Base-by-base conservation (phyloP, 2,329 filamentous ascomycete species). In the Stromatinia cepivora region DNA sequence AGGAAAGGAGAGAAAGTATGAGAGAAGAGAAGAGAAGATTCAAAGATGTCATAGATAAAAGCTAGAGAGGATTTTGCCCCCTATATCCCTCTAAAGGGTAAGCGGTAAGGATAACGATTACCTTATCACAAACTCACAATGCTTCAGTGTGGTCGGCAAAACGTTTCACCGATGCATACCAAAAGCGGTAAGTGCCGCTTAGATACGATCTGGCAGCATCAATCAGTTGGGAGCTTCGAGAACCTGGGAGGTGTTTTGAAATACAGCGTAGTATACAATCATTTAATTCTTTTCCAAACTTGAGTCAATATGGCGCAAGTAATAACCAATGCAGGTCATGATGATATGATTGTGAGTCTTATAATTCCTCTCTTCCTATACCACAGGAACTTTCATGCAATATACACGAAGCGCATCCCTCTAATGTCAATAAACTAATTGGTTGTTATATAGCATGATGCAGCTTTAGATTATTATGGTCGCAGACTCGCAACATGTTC, bases 401-500 rank as follows among this genome's bases (percentile, higher is more conserved):
- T 31, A 63, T 42, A 28, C 66, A 52, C 62, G 34, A 36, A 62
- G 66, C 34, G 54, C 10, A 52, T 50, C 20, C 28, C 15, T 42
- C n/a, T 15, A 39, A 45, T 57, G 50, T 53, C 31, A 42, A 50
- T 42, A 53, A 25, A 67, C 66, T 67, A 53, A 62, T 50, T 45
- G 7, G 11, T n/a, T n/a, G n/a, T 39, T 31, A 1, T 67, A 22
- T 75, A 93, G 94, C 95, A 99, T 81, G 95, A 99, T 87, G 95
- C 95, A 74, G 94, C 97, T 74, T 90, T 99, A 79, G 95, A 99
- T 81, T 99, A 98, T 85, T 99, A 98, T 81, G 95, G 95, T 78
- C 90, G 95, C 75, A 91, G 94, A 79, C 88, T 99, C 76, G 95
- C 95, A 72, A 99, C 95, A 74, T 98, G 95, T 82, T 97, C 94